Evolutionary conservation across 2,329 filamentous ascomycete genomes (phyloP), one percentile per base, ranked within the genome.

Genomic region (Hypoxylon sp.): DNA sequence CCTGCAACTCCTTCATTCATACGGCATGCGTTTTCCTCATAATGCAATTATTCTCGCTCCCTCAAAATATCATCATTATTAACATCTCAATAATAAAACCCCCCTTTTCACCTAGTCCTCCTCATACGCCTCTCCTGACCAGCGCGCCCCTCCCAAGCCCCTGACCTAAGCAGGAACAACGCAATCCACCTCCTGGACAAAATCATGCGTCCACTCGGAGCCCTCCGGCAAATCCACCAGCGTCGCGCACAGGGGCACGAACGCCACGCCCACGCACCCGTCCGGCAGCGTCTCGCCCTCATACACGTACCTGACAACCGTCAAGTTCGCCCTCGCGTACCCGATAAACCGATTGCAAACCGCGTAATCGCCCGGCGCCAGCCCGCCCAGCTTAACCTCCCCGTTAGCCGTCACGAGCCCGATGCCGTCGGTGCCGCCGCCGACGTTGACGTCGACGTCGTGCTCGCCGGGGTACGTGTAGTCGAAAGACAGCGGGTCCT

Each of bases 161-260:
- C 19, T n/a, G n/a, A n/a, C n/a, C 41, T 45, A 56, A 23, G 57
- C 30, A 11, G 65, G 32, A 28, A 34, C 58, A 45, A 68, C 56
- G 21, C 68, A 70, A 19, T 63, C 51, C 2, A 70, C 65, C 48
- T 70, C 65, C 65, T 70, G 65, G 5, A 60, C 68, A 17, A 48
- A 63, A 11, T 70, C 68, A 48, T 70, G 68, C 4, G 50, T 68
- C 60, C 58, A 67, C n/a, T 57, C 28, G 3, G 52, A 56, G 10
- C 53, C 63, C 1, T 21, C 55, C 0, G 68, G 68, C 28, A 70
- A 14, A 5, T 60, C 61, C 9, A 49, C 17, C 21, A 70, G 50
- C 51, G 28, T 17, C 14, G 61, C 59, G 55, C 68, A 70, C 13
- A 55, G 23, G 1, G 68, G 61, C 45, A 61, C 48, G 51, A 70